Conservation (phyloP, 306 rosid species). For the Glycine latifolia region DNA sequence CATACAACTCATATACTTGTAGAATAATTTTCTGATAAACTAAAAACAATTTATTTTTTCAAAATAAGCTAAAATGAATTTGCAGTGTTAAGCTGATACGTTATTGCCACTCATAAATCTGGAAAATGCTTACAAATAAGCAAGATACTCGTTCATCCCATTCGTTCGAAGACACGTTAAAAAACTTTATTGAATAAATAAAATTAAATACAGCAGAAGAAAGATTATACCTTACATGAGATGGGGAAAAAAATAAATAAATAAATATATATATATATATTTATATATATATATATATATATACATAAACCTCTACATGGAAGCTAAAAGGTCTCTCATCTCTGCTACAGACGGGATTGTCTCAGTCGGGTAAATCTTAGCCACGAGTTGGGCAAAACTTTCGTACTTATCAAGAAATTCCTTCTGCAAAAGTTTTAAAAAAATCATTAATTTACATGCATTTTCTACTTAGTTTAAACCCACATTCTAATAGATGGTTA, state of each 20-base stretch:
- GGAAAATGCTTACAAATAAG: conserved; percentile 11
- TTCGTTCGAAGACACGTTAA: conserved; percentile 25
- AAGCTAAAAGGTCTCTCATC: conserved; percentile 83
- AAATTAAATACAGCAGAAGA: conserved; percentile 49
- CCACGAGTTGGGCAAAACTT: conserved; percentile 86
- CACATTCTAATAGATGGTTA: not conserved
- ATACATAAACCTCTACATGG: conserved; percentile 61
- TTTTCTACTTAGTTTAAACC: conserved; percentile 4
- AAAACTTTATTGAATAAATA: conserved; percentile 49
- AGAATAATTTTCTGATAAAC: not conserved
- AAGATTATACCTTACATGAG: conserved; percentile 41
- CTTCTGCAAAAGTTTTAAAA: conserved; percentile 66
- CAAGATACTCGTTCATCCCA: conserved; percentile 28
- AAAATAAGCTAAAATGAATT: conserved; percentile 41
- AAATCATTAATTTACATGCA: conserved; percentile 33
- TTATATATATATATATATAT: too few relatives aligned
- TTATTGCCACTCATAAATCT: conserved; percentile 40
- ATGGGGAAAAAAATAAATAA: conserved; percentile 27
- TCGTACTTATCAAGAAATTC: conserved; percentile 96
- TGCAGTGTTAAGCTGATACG: conserved; percentile 65
- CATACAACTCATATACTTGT: not conserved
- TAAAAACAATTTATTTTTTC: not conserved
- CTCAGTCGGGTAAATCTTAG: conserved; percentile 88
- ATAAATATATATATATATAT: too few relatives aligned
- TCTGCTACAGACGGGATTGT: conserved; percentile 69